These are phyloP conservation scores for Lasiodiplodia theobromae DNA, from an alignment of 2,329 filamentous ascomycete species.

Conservation along the genomic window DNA sequence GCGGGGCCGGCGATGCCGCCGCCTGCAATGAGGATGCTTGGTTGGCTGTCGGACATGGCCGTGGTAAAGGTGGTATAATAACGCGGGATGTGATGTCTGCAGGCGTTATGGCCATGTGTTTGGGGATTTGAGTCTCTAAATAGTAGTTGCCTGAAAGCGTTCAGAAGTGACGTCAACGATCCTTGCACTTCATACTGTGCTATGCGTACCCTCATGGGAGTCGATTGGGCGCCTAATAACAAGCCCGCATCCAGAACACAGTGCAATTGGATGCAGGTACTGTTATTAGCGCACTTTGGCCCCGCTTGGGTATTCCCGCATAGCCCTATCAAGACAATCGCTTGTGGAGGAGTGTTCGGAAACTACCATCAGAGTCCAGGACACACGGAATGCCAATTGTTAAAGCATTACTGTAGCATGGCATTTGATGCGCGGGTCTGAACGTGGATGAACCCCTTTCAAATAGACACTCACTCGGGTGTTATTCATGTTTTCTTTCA, in stretches of 20 bases:
- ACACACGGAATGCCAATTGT: too few species aligned
- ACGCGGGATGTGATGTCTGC: background rate
- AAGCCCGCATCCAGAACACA: background rate
- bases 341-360: too few species aligned
- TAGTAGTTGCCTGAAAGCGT: background rate
- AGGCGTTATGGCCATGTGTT: slow-evolving; percentile 26
- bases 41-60: background rate
- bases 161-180: background rate
- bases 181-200: background rate
- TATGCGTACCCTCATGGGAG: background rate
- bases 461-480: background rate
- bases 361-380: too few species aligned
- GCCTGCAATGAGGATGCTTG: slow-evolving; percentile 46
- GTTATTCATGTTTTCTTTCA: background rate
- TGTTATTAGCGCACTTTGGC: background rate
- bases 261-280: background rate
- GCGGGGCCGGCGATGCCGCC: slow-evolving; percentile 49
- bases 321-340: too few species aligned
- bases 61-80: too few species aligned
- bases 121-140: background rate
- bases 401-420: background rate
- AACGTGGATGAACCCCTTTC: background rate
- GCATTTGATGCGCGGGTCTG: background rate
- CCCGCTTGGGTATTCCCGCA: too few species aligned
- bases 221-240: background rate